Evolutionary conservation across 2,329 filamentous ascomycete genomes (phyloP), one percentile per base, ranked within the genome.

Genomic region (Onygenales sp.): DNA sequence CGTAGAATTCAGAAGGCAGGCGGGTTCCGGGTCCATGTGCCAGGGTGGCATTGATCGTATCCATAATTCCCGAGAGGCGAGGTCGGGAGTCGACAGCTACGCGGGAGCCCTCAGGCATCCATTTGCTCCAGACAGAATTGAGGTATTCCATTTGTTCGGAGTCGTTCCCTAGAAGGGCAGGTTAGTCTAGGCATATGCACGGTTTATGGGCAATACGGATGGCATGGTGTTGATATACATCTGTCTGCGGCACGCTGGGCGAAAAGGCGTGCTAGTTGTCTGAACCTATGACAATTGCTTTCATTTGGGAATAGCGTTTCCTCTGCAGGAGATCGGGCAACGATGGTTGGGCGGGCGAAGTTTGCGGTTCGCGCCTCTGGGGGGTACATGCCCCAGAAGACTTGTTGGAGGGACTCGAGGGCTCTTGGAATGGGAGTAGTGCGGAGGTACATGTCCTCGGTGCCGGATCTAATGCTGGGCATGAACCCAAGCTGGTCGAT

Each of bases 11-110:
- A 8, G 78, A 75, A 0, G 93, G 93, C 2, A 97, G 78, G 45
- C 79, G 83, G 0, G 91, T 96, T 9, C 80, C 79, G 0, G 86
- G 81, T 0, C 88, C 88, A 66, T 97, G 93, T 2, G 91, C 92
- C 10, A 87, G 76, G 0, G 89, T 95, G 6, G 88, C 83, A 66
- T 96, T 97, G 64, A 97, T 80, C 0, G 88, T 93, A 71, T 98
- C 93, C 86, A 95, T 89, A 62, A 98, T 86, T 51, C 93, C 93
- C 5, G 84, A 90, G 10, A 97, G 76, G 44, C 91, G 79, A 0
- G 93, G 93, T 55, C 85, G 85, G 1, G 84, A 85, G 68, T 96
- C 90, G 7, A 97, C 88, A 31, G 86, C 87, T 7, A 96, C 84
- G 40, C 78, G 77, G 9, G 76, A 78, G 37, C 78, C 77, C 6